A percentile compares a stretch with the other conserved stretches of the same genome.
phyloP scores from a whole-genome alignment of 2,329 filamentous ascomycete species.

The Macroventuria anomochaeta region DNA sequence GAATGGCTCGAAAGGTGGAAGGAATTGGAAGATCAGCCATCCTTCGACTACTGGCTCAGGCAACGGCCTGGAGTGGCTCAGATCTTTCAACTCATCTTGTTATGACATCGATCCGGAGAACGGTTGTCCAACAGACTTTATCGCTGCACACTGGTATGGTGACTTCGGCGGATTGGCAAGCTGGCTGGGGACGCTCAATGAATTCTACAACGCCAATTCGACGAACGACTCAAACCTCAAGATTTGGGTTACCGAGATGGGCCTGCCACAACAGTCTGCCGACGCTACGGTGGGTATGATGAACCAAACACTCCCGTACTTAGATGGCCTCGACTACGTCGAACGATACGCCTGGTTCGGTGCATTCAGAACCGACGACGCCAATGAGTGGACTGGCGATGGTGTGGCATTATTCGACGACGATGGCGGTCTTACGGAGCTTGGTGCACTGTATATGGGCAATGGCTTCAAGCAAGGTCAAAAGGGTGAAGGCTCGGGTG shows the following conservation, averaged over 20 bases:
- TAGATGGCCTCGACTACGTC: conserved; percentile 65
- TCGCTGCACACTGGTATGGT: conserved; percentile 65
- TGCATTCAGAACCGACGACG: conserved; percentile 41
- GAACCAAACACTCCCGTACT: conserved; percentile 70
- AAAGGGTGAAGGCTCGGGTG: conserved; percentile 33
- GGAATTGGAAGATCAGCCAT: conserved; percentile 68
- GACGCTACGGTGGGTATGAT: conserved; percentile 69
- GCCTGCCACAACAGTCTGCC: conserved; percentile 63
- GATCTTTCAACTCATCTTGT: conserved; percentile 69
- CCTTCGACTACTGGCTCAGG: conserved; percentile 71
- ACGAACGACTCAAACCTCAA: conserved; percentile 50
- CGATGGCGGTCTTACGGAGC: conserved; percentile 39
- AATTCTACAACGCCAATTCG: conserved; percentile 57
- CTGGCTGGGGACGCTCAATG: conserved; percentile 67
- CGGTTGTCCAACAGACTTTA: conserved; percentile 59
- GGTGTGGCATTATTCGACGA: conserved; percentile 44
- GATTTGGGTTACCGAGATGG: conserved; percentile 84
- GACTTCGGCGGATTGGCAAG: conserved; percentile 71
- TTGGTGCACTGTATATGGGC: conserved; percentile 45
- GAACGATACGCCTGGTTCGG: conserved; percentile 48
- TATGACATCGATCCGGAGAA: conserved; percentile 43
- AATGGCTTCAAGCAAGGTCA: conserved; percentile 39
- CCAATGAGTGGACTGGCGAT: conserved; percentile 47
- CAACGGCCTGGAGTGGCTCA: conserved; percentile 70
- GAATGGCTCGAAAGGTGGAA: conserved; percentile 53